Base-by-base conservation (phyloP, 257 asterid species). In the Salvia miltiorrhiza region DNA sequence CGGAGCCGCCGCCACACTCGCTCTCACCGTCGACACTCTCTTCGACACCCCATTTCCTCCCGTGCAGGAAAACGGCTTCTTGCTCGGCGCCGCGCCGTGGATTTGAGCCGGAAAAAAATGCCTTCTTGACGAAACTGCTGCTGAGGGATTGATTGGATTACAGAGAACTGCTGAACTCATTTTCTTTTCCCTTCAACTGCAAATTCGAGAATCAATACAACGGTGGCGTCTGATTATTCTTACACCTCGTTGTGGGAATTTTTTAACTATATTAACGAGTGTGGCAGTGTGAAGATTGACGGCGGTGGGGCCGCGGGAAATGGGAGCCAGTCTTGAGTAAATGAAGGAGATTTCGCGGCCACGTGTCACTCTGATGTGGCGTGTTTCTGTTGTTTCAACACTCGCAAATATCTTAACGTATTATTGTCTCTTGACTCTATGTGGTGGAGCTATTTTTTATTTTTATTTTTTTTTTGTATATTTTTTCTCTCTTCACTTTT, bases 131-230 rank as follows among this genome's bases (percentile, higher is more conserved):
- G 69, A 63, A 37, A 69, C 20, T 55, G 88, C 58, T n/a, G 80
- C 67, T 10, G 87, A 72, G 30, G 87, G 84, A 55, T 77, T 82
- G 23, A 84, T 64, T 62, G 97, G 78, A 63, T 76, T 60, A 80
- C 76, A 74, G 53, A 84, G 69, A 39, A 85, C 70, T 19, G 85
- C 20, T 28, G 95, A 79, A 72, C 65, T 61, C 93, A 85, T 88
- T 41, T 9, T 74, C 66, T 5, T 17, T 19, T 35, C 14, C 43
- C 50, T 62, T 61, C 40, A 20, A 30, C n/a, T 41, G 28, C 9
- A 9, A 16, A n/a, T 24, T 43, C n/a, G 11, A 28, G 33, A 66
- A 16, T 16, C 54, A 43, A 24, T n/a, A 4, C 21, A 39, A 35
- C 52, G 2, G 39, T 33, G 39, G 30, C 4, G 30, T 26, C 1